Evolutionary conservation across 306 rosid genomes (phyloP).

Genomic region (Elaeagnus macrophylla): DNA sequence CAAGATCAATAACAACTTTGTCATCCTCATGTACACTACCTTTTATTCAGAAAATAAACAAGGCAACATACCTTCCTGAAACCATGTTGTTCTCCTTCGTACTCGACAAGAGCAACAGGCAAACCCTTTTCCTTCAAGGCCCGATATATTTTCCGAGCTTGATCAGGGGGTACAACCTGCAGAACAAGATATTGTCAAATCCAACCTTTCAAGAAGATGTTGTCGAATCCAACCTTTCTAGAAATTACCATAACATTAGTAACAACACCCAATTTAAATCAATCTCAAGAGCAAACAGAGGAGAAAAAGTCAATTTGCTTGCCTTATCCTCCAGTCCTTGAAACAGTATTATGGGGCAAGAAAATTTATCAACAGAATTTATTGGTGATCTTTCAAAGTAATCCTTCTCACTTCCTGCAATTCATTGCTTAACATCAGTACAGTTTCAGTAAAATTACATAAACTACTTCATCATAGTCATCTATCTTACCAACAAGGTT

Average conservation of each 20-base stretch:
- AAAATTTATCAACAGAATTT: conserved; percentile 63
- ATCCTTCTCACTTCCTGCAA: conserved; percentile 59
- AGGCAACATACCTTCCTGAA: conserved; percentile 58
- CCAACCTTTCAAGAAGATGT: background rate
- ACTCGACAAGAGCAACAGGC: conserved; percentile 88
- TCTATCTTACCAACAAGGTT: conserved; percentile 38
- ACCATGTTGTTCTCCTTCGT: conserved; percentile 96
- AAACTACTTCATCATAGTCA: conserved; percentile 4
- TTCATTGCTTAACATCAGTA: conserved; percentile 9
- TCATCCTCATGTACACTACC: conserved; percentile 1
- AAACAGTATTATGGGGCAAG: conserved; percentile 81
- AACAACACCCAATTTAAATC: background rate
- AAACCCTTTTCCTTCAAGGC: conserved; percentile 80
- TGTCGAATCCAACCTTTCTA: background rate
- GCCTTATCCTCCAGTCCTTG: conserved; percentile 98
- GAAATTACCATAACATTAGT: background rate
- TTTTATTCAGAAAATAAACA: background rate
- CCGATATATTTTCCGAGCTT: conserved; percentile 64
- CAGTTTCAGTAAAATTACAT: conserved; percentile 2
- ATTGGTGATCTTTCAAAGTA: conserved; percentile 72
- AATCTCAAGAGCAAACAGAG: background rate
- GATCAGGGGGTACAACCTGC: conserved; percentile 82
- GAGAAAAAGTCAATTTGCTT: conserved; percentile 11
- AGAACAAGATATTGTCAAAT: conserved; percentile 6
- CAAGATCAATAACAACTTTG: conserved; percentile 14